phyloP scores from a whole-genome alignment of 441 rosid genomes.

The Bruguiera hainesii region DNA sequence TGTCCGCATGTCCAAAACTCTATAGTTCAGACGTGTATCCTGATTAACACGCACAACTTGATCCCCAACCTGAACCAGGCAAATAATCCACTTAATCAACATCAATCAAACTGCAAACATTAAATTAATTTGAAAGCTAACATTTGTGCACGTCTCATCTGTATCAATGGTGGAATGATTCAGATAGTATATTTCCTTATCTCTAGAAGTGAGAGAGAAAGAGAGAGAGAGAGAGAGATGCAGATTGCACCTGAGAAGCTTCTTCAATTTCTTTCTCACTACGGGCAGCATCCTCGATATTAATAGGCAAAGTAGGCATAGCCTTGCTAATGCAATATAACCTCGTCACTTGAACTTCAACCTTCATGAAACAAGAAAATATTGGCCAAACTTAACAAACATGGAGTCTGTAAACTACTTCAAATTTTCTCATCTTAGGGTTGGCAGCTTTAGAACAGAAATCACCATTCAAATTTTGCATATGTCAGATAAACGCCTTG shows the following conservation, averaged over 20 bases:
- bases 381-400: background rate
- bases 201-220: background rate
- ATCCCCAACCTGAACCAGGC: constrained; percentile 44
- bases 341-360: constrained; percentile 59
- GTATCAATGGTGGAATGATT: background rate
- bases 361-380: constrained; percentile 28
- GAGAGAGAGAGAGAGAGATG: background rate
- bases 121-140: background rate
- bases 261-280: constrained; percentile 71
- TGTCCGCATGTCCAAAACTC: constrained; percentile 73
- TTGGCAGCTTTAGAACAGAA: no score
- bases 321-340: constrained; percentile 61
- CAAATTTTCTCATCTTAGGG: no score
- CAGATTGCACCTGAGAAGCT: constrained; percentile 49
- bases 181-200: background rate
- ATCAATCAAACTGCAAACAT: background rate
- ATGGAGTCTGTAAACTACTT: no score
- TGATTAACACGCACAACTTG: constrained; percentile 71
- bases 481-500: no score
- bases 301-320: constrained; percentile 49
- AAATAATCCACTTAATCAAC: background rate
- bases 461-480: no score
- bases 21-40: constrained; percentile 69
- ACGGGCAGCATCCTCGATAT: constrained; percentile 75
- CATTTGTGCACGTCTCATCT: background rate